phyloP scores from a whole-genome alignment of 2,329 filamentous ascomycete genomes.

The Mollisia scopiformis region DNA sequence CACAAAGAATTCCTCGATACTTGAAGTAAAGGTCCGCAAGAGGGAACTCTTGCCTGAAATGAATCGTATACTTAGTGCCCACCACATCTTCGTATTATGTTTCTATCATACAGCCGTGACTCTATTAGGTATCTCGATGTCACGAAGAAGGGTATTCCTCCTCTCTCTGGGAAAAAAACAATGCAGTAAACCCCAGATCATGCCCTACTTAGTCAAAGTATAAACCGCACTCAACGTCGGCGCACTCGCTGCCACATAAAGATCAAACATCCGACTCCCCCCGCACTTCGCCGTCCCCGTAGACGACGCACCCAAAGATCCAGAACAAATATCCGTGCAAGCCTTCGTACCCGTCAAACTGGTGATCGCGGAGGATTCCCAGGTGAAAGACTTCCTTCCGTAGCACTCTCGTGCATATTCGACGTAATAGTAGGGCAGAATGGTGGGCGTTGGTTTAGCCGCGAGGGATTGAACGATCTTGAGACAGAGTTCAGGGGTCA shows the following conservation, averaged over 20 bases:
- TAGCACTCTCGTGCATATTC: slow-evolving; percentile 2
- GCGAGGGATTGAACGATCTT: not conserved
- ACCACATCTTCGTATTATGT: no score
- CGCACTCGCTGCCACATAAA: not conserved
- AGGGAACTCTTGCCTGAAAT: no score
- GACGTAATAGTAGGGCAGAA: not conserved
- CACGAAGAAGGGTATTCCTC: no score
- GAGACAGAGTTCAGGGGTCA: slow-evolving; percentile 1
- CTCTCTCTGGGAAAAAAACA: no score
- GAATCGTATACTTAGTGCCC: no score
- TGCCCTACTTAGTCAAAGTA: not conserved
- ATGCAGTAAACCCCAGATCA: no score
- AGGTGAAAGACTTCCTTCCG: not conserved
- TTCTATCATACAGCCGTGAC: no score
- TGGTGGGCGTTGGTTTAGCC: not conserved
- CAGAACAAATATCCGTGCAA: slow-evolving; percentile 5
- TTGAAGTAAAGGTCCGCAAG: no score
- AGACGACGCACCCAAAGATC: not conserved
- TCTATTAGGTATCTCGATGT: no score
- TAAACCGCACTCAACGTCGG: not conserved
- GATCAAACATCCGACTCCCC: not conserved
- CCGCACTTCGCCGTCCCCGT: slow-evolving; percentile 7
- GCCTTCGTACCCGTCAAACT: not conserved
- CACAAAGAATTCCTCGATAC: no score
- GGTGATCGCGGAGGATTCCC: not conserved